Evolutionary conservation across 805 yeast genomes (phyloP).

Genomic region (Hanseniaspora occidentalis): DNA sequence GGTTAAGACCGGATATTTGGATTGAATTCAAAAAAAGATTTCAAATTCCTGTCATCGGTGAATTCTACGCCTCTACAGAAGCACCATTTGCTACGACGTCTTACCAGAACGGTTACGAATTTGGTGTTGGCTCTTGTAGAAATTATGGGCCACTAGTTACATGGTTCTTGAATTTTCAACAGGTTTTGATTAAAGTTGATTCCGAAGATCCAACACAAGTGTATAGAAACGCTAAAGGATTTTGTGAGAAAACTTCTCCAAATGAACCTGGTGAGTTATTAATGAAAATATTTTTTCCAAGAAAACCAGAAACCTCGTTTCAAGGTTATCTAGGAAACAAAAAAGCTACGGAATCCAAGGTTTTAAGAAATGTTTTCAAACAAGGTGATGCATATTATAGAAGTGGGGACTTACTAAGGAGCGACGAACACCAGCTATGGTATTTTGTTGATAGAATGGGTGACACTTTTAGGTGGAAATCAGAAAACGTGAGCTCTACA

Average conservation of each 20-base stretch:
- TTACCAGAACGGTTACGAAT: conserved; percentile 54
- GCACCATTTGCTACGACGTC: conserved; percentile 81
- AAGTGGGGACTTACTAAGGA: conserved; percentile 69
- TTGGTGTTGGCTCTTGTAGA: conserved; percentile 82
- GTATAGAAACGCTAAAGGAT: conserved; percentile 57
- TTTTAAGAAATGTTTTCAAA: conserved; percentile 57
- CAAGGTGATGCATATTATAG: conserved; percentile 89
- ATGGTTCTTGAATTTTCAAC: conserved; percentile 38
- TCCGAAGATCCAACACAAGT: conserved; percentile 64
- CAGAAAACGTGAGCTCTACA: conserved; percentile 87
- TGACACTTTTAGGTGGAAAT: conserved; percentile 93
- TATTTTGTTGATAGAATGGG: conserved; percentile 89
- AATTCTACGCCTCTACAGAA: conserved; percentile 89
- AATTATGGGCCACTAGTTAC: conserved; percentile 56
- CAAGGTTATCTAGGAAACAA: conserved; percentile 83
- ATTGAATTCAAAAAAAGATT: conserved; percentile 62
- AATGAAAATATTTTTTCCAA: conserved; percentile 56
- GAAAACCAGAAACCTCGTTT: conserved; percentile 59
- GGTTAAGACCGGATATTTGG: conserved; percentile 86
- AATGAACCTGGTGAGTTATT: conserved; percentile 81
- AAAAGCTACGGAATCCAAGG: conserved; percentile 66
- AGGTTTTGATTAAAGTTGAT: conserved; percentile 59
- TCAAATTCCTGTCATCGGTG: conserved; percentile 65
- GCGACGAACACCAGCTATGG: conserved; percentile 55
- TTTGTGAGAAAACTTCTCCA: conserved; percentile 38